phyloP scores from a whole-genome alignment of 768 basidiomycete species.

The Gautieria morchelliformis region DNA sequence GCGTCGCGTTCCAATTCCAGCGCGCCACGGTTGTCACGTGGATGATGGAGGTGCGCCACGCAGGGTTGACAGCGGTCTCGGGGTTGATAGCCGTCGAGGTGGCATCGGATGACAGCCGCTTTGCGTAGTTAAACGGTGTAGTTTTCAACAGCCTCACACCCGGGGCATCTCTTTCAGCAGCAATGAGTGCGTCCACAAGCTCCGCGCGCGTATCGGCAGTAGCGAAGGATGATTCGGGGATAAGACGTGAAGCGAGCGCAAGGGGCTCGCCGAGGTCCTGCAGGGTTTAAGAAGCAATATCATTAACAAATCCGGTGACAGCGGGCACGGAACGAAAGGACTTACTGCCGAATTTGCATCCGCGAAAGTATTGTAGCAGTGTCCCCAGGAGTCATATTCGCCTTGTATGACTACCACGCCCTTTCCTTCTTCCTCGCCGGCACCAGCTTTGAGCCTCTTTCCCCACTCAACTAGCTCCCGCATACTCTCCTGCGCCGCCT shows the following conservation, averaged over 20 bases:
- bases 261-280: conserved; percentile 4
- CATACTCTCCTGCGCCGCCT: conserved; percentile 7
- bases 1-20: conserved; percentile 40
- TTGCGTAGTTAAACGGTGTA: conserved; percentile 3
- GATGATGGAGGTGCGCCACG: conserved; percentile 36
- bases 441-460: not conserved
- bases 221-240: not conserved
- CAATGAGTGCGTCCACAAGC: not conserved
- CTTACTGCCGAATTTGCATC: conserved; percentile 28
- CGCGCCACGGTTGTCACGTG: conserved; percentile 34
- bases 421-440: conserved; percentile 5
- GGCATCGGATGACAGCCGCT: not conserved
- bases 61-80: conserved; percentile 22
- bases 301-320: no score
- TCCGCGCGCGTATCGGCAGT: not conserved
- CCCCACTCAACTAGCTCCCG: conserved; percentile 9
- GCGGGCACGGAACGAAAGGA: conserved; percentile 22
- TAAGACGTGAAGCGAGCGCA: conserved; percentile 2
- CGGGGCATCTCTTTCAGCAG: not conserved
- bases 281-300: not conserved
- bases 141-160: conserved; percentile 1
- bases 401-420: conserved; percentile 22
- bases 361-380: conserved; percentile 32
- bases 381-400: conserved; percentile 33
- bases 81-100: not conserved